Evolutionary conservation across 768 basidiomycete species (phyloP).

Genomic region (Kwoniella dendrophila): DNA sequence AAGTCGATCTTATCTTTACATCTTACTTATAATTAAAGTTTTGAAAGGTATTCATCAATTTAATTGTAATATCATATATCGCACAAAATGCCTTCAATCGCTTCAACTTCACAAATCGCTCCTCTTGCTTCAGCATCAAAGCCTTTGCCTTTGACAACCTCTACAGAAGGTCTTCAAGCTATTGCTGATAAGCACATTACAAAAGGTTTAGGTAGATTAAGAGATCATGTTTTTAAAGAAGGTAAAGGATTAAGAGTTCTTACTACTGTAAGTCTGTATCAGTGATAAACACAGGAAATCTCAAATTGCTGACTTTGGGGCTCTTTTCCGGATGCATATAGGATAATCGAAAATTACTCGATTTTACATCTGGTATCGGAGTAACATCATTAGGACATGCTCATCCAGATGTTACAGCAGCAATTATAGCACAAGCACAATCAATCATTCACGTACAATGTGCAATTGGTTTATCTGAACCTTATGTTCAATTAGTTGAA

Average conservation of each 20-base stretch:
- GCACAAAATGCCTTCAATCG: constrained; percentile 24
- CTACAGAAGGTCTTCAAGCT: constrained; percentile 29
- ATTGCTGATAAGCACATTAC: constrained; percentile 55
- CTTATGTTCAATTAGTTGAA: constrained; percentile 83
- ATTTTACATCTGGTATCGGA: constrained; percentile 79
- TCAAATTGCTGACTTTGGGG: not conserved
- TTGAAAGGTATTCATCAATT: not conserved
- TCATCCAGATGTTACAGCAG: constrained; percentile 49
- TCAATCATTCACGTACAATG: constrained; percentile 57
- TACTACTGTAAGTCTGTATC: constrained; percentile 29
- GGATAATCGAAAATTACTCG: constrained; percentile 68
- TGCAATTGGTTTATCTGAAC: constrained; percentile 82
- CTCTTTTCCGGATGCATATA: too few relatives aligned
- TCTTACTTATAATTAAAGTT: too few relatives aligned
- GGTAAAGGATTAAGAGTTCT: constrained; percentile 68
- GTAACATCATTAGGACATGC: constrained; percentile 75
- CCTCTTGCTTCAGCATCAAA: constrained; percentile 24
- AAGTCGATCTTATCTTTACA: too few relatives aligned
- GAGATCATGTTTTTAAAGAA: constrained; percentile 54
- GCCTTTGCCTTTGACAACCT: constrained; percentile 30
- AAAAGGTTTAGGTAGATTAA: constrained; percentile 52
- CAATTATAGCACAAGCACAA: constrained; percentile 45
- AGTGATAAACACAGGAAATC: not conserved
- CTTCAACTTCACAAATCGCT: constrained; percentile 23
- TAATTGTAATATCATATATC: not conserved